Percentiles rank a stretch among this genome's conserved stretches.
Evolutionary conservation across 108 stramenopile species (phyloP).

Genomic region (Conticribra weissflogii): DNA sequence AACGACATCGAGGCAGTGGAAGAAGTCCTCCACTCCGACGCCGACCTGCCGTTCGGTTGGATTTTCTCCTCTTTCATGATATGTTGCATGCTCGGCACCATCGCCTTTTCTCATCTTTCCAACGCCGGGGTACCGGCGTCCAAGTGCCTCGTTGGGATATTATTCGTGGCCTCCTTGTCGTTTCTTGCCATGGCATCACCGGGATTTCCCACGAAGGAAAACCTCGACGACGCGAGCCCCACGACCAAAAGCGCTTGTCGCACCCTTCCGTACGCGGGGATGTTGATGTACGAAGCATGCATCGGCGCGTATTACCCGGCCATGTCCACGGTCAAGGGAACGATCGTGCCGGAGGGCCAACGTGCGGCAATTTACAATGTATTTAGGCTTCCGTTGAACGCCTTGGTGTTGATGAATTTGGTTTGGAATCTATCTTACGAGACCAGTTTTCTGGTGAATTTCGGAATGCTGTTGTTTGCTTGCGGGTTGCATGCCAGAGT

Average conservation of each 20-base stretch:
- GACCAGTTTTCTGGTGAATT: constrained; percentile 64
- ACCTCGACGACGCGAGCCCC: constrained; percentile 55
- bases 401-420: constrained; percentile 86
- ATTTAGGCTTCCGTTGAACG: constrained; percentile 90
- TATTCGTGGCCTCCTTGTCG: constrained; percentile 59
- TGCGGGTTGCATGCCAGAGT: constrained; percentile 64
- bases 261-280: constrained; percentile 72
- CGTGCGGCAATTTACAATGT: constrained; percentile 96
- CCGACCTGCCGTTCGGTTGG: constrained; percentile 82
- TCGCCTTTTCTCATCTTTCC: constrained; percentile 72
- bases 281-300: constrained; percentile 91
- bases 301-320: constrained; percentile 96
- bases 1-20: not conserved
- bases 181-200: constrained; percentile 43
- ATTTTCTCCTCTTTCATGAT: constrained; percentile 96
- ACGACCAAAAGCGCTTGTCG: constrained; percentile 33
- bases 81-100: constrained; percentile 90
- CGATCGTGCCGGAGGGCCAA: constrained; percentile 91
- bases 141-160: constrained; percentile 56
- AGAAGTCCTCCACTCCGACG: constrained; percentile 35
- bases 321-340: constrained; percentile 93
- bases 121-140: constrained; percentile 63
- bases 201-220: not conserved
- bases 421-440: constrained; percentile 67
- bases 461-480: constrained; percentile 62